Base-by-base conservation (phyloP, 2,329 filamentous ascomycete species). In the Harringtonia lauricola region DNA sequence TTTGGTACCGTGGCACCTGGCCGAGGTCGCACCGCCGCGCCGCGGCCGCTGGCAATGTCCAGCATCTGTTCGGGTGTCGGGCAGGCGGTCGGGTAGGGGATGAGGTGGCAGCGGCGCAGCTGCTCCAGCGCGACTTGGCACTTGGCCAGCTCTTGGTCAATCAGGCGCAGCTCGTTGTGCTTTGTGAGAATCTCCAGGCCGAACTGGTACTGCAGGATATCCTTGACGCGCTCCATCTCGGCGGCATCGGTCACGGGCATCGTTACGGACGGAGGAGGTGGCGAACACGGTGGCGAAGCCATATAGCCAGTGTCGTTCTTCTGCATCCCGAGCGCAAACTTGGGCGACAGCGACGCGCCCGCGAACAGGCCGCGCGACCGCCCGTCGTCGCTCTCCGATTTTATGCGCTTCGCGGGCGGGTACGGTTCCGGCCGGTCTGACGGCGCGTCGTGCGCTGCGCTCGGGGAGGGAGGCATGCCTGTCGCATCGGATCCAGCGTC, bases 121-220 rank as follows among this genome's bases (percentile, higher is more conserved):
- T 96, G 92, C 65, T 98, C 92, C 53, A 96, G 72, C 12, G 89
- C 87, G 51, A 89, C 70, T 66, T 96, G 89, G 58, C 89, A 95
- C 67, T 95, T 96, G 51, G 87, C 90, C 51, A 96, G 74, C 66
- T 96, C 92, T 64, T 95, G 88, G 59, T 96, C 87, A 61, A 96
- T 95, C 53, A 95, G 72, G 45, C 89, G 86, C 47, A 96, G 67
- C 67, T 98, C 92, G 56, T 92, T 81, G 64, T 98, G 92, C 70
- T 95, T 96, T 59, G 94, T 68, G 50, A 96, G 67, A 42, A 96
- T 89, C 66, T 95, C 89, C 52, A 92, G 76, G 56, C 88, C 86
- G 61, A 96, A 83, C 63, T 95, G 85, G 49, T 87, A 80, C 58
- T 88, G 82, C 58, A 96, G 83, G 30, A 75, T 74, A 54, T 89